Percentiles rank a stretch among this genome's conserved stretches.
Evolutionary conservation across 2,329 filamentous ascomycete genomes (phyloP).

Genomic region (Rachicladosporium sp.): DNA sequence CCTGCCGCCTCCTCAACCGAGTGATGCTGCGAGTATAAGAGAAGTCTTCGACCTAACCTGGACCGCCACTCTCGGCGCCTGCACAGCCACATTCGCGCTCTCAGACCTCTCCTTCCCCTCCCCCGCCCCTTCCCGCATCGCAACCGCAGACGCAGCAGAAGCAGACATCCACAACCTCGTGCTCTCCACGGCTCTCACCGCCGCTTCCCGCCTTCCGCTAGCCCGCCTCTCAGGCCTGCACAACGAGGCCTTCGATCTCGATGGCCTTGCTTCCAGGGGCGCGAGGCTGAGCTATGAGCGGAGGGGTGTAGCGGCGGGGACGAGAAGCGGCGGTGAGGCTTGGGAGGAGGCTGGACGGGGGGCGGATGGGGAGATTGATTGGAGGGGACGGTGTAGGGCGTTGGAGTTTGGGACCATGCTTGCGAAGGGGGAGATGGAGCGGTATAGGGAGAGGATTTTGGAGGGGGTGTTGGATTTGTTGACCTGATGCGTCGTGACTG

Average conservation of each 20-base stretch:
- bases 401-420: constrained; percentile 20
- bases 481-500: background rate
- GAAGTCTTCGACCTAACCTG: constrained; percentile 35
- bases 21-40: constrained; percentile 27
- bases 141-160: background rate
- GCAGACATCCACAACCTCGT: background rate
- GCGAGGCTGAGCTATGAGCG: too few relatives aligned
- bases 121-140: background rate
- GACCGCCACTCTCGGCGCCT: constrained; percentile 24
- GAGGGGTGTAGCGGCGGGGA: too few relatives aligned
- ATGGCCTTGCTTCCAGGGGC: too few relatives aligned
- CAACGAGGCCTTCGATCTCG: too few relatives aligned
- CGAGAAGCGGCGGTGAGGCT: background rate
- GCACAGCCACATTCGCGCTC: constrained; percentile 31
- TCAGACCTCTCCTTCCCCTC: constrained; percentile 24
- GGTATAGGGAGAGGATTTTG: constrained; percentile 18
- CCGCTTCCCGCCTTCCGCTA: background rate
- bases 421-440: constrained; percentile 21
- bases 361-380: constrained; percentile 14
- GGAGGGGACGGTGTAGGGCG: constrained; percentile 18
- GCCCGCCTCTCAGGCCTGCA: too few relatives aligned
- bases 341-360: background rate
- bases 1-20: background rate
- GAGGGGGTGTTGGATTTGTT: constrained; percentile 18
- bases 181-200: background rate